Evolutionary conservation across 2,329 filamentous ascomycete species (phyloP).

Genomic region (Ploettnerulaceae sp.): DNA sequence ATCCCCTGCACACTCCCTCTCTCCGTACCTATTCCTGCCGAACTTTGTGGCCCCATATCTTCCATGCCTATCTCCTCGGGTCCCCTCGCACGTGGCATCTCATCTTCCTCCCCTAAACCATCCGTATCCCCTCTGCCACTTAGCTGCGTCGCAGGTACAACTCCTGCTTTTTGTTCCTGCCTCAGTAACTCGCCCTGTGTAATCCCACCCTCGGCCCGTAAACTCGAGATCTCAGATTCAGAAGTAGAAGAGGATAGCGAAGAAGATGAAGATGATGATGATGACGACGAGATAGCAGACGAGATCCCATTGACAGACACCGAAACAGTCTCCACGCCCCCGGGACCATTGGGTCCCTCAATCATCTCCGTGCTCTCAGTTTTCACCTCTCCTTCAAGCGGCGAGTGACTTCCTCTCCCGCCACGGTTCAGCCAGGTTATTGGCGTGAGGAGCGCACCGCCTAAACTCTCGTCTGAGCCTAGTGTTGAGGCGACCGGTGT

Average conservation of each 20-base stretch:
- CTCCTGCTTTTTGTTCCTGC: constrained; percentile 80
- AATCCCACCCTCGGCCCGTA: constrained; percentile 47
- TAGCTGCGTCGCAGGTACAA: constrained; percentile 65
- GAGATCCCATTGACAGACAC: constrained; percentile 68
- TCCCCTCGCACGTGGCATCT: constrained; percentile 75
- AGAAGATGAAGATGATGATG: too few relatives aligned
- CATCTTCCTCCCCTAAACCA: constrained; percentile 48
- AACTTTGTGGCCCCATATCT: constrained; percentile 71
- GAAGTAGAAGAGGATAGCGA: too few relatives aligned
- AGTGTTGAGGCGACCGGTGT: constrained; percentile 36
- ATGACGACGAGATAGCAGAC: constrained; percentile 45
- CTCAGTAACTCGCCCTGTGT: constrained; percentile 80
- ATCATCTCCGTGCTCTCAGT: constrained; percentile 77
- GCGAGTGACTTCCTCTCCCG: constrained; percentile 29
- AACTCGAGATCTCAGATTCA: constrained; percentile 20
- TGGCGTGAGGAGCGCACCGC: constrained; percentile 85
- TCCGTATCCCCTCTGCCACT: constrained; percentile 31
- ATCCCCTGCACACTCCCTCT: constrained; percentile 41
- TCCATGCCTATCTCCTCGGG: constrained; percentile 80
- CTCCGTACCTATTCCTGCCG: constrained; percentile 32
- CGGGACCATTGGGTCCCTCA: constrained; percentile 73
- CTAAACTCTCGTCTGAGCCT: constrained; percentile 82
- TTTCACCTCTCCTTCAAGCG: constrained; percentile 56
- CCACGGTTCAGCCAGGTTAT: constrained; percentile 74
- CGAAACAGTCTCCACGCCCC: constrained; percentile 75